Evolutionary conservation across 2,329 filamentous ascomycete species (phyloP).

Genomic region (Hypoxylon sp.): DNA sequence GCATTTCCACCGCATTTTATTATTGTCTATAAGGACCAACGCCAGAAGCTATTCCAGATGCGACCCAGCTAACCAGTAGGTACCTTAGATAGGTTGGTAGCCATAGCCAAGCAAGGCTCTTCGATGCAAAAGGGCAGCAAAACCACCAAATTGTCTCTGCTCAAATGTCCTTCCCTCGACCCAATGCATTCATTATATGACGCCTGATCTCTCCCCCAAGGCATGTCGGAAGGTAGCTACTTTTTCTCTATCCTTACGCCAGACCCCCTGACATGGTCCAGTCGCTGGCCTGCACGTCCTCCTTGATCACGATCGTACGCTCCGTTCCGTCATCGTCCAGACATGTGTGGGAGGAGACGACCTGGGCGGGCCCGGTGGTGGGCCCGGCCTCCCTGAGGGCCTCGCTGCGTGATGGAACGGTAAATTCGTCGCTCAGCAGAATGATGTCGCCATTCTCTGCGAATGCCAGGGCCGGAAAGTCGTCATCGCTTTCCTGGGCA

Average conservation of each 20-base stretch:
- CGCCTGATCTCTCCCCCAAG: not conserved
- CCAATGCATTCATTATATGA: not conserved
- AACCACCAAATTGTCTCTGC: not conserved
- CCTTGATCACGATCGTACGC: not conserved
- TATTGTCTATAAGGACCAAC: not conserved
- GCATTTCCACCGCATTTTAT: not conserved
- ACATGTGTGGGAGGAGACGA: not conserved
- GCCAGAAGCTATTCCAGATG: not conserved
- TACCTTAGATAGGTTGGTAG: not conserved
- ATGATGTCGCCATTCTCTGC: not conserved
- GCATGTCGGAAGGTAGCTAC: too few relatives aligned
- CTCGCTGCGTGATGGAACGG: conserved; percentile 10
- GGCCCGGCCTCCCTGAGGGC: conserved; percentile 13
- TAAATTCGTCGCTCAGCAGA: conserved; percentile 5
- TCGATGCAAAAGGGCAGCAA: not conserved
- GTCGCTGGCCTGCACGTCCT: not conserved
- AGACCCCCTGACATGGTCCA: conserved; percentile 17
- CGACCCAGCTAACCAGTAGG: not conserved
- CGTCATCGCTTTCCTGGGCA: not conserved
- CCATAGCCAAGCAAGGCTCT: not conserved
- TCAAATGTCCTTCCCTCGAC: not conserved
- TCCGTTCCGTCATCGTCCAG: conserved; percentile 1
- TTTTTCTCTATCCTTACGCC: too few relatives aligned
- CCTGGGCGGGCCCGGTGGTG: not conserved
- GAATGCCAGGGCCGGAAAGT: conserved; percentile 9